Conservation (phyloP, 2,329 filamentous ascomycete genomes). For the Fusarium nanum region DNA sequence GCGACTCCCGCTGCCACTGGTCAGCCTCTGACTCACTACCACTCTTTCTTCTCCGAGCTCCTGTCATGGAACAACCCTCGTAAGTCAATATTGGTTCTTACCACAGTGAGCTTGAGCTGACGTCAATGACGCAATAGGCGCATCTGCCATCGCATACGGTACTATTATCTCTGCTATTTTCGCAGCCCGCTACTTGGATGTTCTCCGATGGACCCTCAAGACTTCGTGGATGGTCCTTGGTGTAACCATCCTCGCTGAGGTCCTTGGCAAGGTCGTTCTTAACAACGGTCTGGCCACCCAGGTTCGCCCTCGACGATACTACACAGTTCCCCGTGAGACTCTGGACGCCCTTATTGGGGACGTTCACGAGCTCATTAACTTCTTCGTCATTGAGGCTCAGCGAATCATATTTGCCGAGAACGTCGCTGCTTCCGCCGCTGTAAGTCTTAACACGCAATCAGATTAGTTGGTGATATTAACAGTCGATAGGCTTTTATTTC, state of each 20-base stretch:
- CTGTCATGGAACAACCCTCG: conserved; percentile 77
- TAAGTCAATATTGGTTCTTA: conserved; percentile 53
- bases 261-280: conserved; percentile 69
- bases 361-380: conserved; percentile 76
- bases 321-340: conserved; percentile 72
- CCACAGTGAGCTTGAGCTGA: conserved; percentile 27
- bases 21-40: conserved; percentile 75
- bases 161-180: conserved; percentile 70
- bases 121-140: conserved; percentile 56
- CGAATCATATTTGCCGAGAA: conserved; percentile 77
- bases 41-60: conserved; percentile 76
- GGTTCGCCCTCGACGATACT: conserved; percentile 74
- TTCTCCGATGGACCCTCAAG: conserved; percentile 74
- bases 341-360: conserved; percentile 71
- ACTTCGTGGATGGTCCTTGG: conserved; percentile 72
- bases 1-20: conserved; percentile 66
- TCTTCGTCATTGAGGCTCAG: conserved; percentile 77
- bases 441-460: conserved; percentile 55
- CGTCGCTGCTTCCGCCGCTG: conserved; percentile 67
- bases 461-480: conserved; percentile 26
- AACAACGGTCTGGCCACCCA: conserved; percentile 73
- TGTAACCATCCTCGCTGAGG: conserved; percentile 70
- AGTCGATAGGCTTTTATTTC: conserved; percentile 64
- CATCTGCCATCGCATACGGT: conserved; percentile 73
- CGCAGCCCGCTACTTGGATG: conserved; percentile 72